phyloP scores from a whole-genome alignment of 2,329 filamentous ascomycete genomes.

The Diplocarpon rosae region DNA sequence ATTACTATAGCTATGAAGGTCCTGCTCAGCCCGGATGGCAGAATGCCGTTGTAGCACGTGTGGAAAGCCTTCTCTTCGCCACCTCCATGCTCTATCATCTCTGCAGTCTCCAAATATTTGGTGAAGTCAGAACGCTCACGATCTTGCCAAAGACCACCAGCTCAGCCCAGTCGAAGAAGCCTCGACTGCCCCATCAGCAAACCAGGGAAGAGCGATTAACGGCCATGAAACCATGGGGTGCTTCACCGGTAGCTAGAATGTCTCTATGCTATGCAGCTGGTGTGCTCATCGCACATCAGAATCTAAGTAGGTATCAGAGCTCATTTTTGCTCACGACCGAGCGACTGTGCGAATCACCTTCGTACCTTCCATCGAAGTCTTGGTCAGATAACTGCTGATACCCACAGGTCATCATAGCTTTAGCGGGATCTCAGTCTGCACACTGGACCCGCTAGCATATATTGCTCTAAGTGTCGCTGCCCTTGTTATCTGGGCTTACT shows the following conservation, averaged over 20 bases:
- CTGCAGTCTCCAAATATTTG: slow-evolving; percentile 29
- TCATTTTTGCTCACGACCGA: too few relatives aligned
- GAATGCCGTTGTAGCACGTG: slow-evolving; percentile 14
- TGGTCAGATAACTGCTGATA: too few relatives aligned
- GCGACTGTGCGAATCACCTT: too few relatives aligned
- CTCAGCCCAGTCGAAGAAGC: slow-evolving; percentile 8
- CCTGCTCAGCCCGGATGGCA: slow-evolving; percentile 12
- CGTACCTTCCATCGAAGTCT: too few relatives aligned
- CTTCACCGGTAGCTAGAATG: slow-evolving; percentile 24
- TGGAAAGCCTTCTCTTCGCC: slow-evolving; percentile 27
- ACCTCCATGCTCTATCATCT: slow-evolving; percentile 30
- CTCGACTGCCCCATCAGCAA: slow-evolving; percentile 15
- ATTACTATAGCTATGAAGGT: slow-evolving; percentile 22
- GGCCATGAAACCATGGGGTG: slow-evolving; percentile 25
- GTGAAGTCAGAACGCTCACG: slow-evolving; percentile 27
- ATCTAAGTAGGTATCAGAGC: background rate
- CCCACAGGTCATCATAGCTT: background rate
- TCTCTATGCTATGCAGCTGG: slow-evolving; percentile 29
- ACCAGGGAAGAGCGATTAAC: slow-evolving; percentile 16
- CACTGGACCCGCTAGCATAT: slow-evolving; percentile 28
- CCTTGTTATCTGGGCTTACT: slow-evolving; percentile 30
- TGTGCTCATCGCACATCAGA: slow-evolving; percentile 21
- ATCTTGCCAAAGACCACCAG: slow-evolving; percentile 21
- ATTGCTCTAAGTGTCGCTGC: slow-evolving; percentile 27
- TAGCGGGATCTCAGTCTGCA: background rate